Base-by-base conservation (phyloP, 768 basidiomycete species). In the Leccinum rimulosum region DNA sequence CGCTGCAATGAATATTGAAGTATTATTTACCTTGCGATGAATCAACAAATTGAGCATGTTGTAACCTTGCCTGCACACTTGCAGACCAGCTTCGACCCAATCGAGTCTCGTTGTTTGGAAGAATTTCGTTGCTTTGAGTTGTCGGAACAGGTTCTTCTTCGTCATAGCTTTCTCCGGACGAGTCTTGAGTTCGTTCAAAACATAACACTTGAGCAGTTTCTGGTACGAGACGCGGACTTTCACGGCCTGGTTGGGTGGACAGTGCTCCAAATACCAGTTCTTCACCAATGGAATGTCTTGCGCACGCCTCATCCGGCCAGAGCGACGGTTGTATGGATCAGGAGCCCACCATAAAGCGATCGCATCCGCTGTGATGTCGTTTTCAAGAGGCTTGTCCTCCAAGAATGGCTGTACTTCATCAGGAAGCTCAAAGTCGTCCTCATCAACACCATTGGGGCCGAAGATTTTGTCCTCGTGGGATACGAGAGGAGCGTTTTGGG, bases 161-260 rank as follows among this genome's bases (percentile, higher is more conserved):
- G 92, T 89, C 91, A 97, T 96, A 8, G 97, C 89, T 75, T 97
- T 98, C 74, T 97, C 95, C 6, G 88, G 82, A 50, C 91, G 82
- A 55, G 88, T 88, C 68, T 91, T 87, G 48, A 99, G 80, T 73
- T 95, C 94, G 72, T 99, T 99, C 66, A 98, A 80, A 17, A 99
- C 97, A 74, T 82, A 98, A 71, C 90, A 89, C 75, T 99, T 99
- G 59, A 96, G 80, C 31, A 99, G 80, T 76, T 99, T 99, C 80
- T 99, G 97, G 71, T 99, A 98, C 36, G 96, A 98, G 0, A 99
- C 97, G 61, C 97, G 89, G 67, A 98, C 93, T 82, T 99, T 99
- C 71, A 98, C 96, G 0, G 95, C 86, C 70, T 97, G 95, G 48
- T 87, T 88, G 0, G 95, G 93, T 33, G 97, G 97, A 69, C 96